phyloP scores from a whole-genome alignment of 2,329 filamentous ascomycete genomes.

The Aspergillus fijiensis region DNA sequence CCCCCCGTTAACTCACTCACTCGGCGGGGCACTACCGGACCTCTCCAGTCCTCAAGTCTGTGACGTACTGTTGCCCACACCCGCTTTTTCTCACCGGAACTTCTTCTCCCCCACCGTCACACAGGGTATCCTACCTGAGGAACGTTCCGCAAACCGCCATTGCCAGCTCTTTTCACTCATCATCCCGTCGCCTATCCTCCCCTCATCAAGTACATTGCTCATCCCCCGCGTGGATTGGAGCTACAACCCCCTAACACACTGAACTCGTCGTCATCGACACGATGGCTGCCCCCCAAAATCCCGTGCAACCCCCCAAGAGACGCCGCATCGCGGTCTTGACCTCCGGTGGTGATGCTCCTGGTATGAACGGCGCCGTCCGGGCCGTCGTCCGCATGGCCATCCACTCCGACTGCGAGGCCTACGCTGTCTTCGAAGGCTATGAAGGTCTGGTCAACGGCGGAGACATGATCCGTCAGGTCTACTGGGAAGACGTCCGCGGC shows the following conservation, averaged over 20 bases:
- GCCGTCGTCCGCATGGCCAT: constrained; percentile 91
- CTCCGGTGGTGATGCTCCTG: constrained; percentile 88
- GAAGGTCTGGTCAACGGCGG: constrained; percentile 90
- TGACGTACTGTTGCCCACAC: constrained; percentile 23
- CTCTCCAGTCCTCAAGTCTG: constrained; percentile 7
- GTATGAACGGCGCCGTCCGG: constrained; percentile 90
- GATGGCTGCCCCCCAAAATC: constrained; percentile 21
- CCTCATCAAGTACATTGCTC: background rate
- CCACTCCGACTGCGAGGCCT: constrained; percentile 76
- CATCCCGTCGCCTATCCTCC: constrained; percentile 8
- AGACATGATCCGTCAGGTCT: constrained; percentile 80
- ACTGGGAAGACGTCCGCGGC: constrained; percentile 91
- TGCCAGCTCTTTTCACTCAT: constrained; percentile 11
- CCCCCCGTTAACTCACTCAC: background rate
- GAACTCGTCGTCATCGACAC: constrained; percentile 11
- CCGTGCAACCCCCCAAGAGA: constrained; percentile 43
- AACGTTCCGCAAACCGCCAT: background rate
- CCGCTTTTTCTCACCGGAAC: constrained; percentile 43
- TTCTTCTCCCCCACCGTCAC: constrained; percentile 17
- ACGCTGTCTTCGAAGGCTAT: constrained; percentile 88
- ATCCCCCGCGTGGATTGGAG: constrained; percentile 11
- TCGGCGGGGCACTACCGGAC: background rate
- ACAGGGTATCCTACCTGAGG: constrained; percentile 13
- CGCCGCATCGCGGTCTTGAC: constrained; percentile 86
- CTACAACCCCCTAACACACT: constrained; percentile 6